Conservation (phyloP, 2,329 filamentous ascomycete genomes). For the Ophiostoma australiae region DNA sequence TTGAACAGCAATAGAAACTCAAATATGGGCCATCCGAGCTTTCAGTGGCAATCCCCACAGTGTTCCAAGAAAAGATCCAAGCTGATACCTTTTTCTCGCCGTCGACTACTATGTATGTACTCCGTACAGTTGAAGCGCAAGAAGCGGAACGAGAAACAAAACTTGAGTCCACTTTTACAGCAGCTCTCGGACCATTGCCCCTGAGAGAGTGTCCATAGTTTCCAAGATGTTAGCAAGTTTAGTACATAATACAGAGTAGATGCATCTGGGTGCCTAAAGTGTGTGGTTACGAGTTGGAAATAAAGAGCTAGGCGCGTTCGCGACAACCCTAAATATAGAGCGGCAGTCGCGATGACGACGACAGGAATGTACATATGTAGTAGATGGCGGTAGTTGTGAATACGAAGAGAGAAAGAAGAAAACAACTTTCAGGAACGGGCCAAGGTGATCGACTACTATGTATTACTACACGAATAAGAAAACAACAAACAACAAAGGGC, state of each 20-base stretch:
- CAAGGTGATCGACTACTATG: neutral
- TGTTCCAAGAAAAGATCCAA: conserved; percentile 1
- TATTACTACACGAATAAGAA: neutral
- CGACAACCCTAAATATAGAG: neutral
- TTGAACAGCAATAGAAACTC: conserved; percentile 6
- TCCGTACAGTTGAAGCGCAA: neutral
- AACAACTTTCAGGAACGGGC: neutral
- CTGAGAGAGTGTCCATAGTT: conserved; percentile 3
- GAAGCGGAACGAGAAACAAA: conserved; percentile 1
- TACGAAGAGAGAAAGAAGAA: neutral
- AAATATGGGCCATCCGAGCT: neutral
- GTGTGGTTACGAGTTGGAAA: neutral
- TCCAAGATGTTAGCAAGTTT: neutral
- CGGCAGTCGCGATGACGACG: neutral
- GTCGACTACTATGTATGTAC: neutral
- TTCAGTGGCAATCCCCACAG: neutral
- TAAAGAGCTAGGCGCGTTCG: neutral
- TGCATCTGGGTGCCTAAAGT: neutral
- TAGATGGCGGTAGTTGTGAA: neutral
- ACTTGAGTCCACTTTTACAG: neutral
- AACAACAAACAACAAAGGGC: neutral
- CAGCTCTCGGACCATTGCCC: conserved; percentile 3
- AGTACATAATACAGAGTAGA: neutral
- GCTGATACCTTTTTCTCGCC: neutral
- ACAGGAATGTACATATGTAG: neutral